These are phyloP conservation scores for Avena atlantica DNA, from an alignment of 176 grass and related monocot species.

Conservation along the genomic window DNA sequence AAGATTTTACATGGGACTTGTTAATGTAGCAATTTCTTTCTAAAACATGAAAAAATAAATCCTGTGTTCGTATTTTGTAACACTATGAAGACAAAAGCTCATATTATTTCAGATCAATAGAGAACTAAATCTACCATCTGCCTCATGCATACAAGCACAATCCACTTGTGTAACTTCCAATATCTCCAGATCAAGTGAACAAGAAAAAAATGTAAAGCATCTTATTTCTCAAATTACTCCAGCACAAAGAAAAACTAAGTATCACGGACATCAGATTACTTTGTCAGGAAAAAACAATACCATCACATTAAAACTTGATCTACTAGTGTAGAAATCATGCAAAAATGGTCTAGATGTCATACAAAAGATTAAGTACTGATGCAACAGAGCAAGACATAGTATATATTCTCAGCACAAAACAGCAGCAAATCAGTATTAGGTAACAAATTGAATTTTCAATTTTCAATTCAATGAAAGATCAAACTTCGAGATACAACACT, in stretches of 20 bases:
- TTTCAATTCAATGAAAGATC: neutral
- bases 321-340: neutral
- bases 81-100: neutral
- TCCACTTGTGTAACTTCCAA: neutral
- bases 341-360: neutral
- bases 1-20: neutral
- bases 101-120: neutral
- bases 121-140: neutral
- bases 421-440: neutral
- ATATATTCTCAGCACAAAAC: neutral
- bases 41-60: neutral
- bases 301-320: neutral
- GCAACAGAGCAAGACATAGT: neutral
- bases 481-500: neutral
- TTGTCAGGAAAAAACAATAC: neutral
- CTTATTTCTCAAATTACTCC: neutral
- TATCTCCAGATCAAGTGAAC: neutral
- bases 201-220: neutral
- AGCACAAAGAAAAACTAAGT: neutral
- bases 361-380: neutral
- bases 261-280: neutral
- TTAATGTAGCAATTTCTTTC: neutral
- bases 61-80: neutral
- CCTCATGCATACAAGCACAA: neutral
- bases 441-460: neutral